Percentiles rank a stretch among this genome's conserved stretches.
phyloP scores from a whole-genome alignment of 2,329 filamentous ascomycete genomes.

The Trichoderma koningiopsis region DNA sequence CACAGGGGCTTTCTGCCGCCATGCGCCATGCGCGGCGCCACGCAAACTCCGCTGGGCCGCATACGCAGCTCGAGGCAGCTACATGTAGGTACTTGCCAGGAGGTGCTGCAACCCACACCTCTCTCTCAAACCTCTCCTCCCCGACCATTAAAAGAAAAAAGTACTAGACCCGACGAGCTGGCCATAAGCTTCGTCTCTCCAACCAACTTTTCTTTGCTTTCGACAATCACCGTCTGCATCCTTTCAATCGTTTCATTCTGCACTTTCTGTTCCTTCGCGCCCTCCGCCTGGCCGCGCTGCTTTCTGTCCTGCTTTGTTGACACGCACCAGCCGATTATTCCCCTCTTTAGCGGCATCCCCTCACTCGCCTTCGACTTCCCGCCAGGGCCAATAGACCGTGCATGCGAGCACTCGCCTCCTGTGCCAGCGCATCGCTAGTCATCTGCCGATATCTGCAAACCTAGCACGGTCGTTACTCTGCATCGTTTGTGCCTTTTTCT shows the following conservation, averaged over 20 bases:
- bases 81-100: constrained; percentile 15
- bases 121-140: neutral
- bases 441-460: constrained; percentile 10
- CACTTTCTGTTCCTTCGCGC: neutral
- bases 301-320: neutral
- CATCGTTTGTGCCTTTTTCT: neutral
- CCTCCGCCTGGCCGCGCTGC: neutral
- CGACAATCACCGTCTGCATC: constrained; percentile 1
- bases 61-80: constrained; percentile 12
- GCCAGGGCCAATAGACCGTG: constrained; percentile 21
- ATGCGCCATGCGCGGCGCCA: constrained; percentile 17
- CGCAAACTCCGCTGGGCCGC: constrained; percentile 15
- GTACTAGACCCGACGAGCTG: constrained; percentile 20
- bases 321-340: neutral
- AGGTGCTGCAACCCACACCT: constrained; percentile 12
- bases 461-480: constrained; percentile 5
- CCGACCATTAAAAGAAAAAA: constrained; percentile 1
- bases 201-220: neutral
- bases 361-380: constrained; percentile 24
- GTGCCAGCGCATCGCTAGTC: constrained; percentile 17
- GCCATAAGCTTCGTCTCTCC: constrained; percentile 17
- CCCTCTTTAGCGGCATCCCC: constrained; percentile 22
- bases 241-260: neutral
- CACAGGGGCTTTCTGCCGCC: constrained; percentile 12
- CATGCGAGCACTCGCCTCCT: constrained; percentile 23